Conservation (phyloP, 208 protist genomes). For the Acanthamoeba pearcei region DNA sequence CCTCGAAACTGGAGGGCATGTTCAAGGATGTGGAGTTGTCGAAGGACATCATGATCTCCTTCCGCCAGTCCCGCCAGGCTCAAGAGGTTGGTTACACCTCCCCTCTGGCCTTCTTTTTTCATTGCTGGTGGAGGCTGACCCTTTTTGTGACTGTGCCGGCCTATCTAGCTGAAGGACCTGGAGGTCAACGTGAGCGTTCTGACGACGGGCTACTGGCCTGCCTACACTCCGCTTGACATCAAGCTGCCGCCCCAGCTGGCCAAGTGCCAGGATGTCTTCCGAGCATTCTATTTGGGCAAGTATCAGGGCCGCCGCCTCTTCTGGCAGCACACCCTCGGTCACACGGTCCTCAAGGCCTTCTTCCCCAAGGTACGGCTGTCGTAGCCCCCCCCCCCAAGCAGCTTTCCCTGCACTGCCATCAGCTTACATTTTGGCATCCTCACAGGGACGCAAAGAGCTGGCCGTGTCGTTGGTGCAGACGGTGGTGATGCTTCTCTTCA, state of each 20-base stretch:
- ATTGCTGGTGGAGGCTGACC: background rate
- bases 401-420: too few species aligned
- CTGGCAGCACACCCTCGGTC: constrained; percentile 93
- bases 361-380: constrained; percentile 77
- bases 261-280: constrained; percentile 86
- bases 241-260: constrained; percentile 85
- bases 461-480: constrained; percentile 94
- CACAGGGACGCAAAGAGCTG: constrained; percentile 90
- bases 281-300: constrained; percentile 92
- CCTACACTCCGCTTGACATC: constrained; percentile 80
- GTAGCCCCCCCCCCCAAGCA: background rate
- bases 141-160: background rate
- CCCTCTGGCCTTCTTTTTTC: background rate
- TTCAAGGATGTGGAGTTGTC: constrained; percentile 92
- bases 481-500: constrained; percentile 93
- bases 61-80: constrained; percentile 34
- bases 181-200: constrained; percentile 93
- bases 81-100: constrained; percentile 23
- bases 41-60: constrained; percentile 84
- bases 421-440: background rate
- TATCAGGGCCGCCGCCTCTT: constrained; percentile 90
- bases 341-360: constrained; percentile 88
- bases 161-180: constrained; percentile 55
- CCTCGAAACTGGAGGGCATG: constrained; percentile 97
- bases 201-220: constrained; percentile 94